phyloP scores from a whole-genome alignment of 2,329 filamentous ascomycete genomes.

The Cladosporium austrohemisphaericum region DNA sequence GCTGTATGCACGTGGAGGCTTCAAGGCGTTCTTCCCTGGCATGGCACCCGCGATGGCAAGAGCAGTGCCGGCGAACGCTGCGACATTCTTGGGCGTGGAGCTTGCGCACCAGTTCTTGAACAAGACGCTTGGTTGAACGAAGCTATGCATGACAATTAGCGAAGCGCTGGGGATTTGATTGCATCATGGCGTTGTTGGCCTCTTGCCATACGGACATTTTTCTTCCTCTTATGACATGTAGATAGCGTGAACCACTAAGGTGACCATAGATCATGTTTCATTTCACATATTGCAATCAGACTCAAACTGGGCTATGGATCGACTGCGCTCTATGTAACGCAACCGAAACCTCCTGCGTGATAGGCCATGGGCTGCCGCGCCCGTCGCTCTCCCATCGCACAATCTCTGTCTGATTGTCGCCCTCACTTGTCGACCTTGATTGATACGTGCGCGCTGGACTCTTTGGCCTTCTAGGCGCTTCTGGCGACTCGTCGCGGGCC shows the following conservation, averaged over 20 bases:
- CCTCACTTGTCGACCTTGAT: background rate
- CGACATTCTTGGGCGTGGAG: slow-evolving; percentile 86
- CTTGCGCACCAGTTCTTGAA: slow-evolving; percentile 79
- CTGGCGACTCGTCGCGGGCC: too few relatives aligned
- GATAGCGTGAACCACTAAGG: too few relatives aligned
- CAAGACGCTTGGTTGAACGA: slow-evolving; percentile 57
- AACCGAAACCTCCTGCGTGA: background rate
- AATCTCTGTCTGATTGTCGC: background rate
- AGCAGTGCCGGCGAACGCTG: slow-evolving; percentile 93
- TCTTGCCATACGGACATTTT: too few relatives aligned
- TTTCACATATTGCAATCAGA: background rate
- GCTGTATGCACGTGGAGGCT: slow-evolving; percentile 77
- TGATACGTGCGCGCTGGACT: background rate
- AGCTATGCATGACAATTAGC: background rate
- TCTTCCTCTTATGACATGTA: too few relatives aligned
- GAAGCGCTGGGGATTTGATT: background rate
- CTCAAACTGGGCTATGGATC: background rate
- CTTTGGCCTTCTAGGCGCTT: background rate
- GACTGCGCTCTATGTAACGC: background rate
- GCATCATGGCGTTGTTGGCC: background rate
- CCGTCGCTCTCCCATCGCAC: background rate
- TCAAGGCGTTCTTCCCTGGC: slow-evolving; percentile 94
- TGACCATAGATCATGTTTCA: too few relatives aligned
- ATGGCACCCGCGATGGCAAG: slow-evolving; percentile 88
- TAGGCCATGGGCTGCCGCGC: background rate